Evolutionary conservation across 305 asterid genomes (phyloP), one percentile per base, ranked within the genome.

Genomic region (Fraxinus sp.): DNA sequence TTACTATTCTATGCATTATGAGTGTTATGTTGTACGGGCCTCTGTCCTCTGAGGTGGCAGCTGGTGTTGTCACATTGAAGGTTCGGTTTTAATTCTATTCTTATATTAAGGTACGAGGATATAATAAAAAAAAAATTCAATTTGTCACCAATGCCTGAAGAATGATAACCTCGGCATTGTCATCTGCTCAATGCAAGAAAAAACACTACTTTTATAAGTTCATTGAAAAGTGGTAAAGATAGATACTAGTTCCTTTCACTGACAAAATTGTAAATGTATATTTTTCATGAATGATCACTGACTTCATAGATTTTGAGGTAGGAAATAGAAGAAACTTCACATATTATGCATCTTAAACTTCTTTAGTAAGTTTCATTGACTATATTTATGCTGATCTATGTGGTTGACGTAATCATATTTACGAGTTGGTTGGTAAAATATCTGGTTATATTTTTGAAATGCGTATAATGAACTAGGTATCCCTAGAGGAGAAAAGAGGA

Each of bases 61-160:
- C 26, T 57, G 72, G 74, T 33, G 20, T 36, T 71, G 20, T 66
- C 22, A 22, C 78, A 66, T 35, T 66, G 33, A 57, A 33, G 71
- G 68, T 52, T 52, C 20, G 46, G 79, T 18, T 24, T 76, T 28
- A 9, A 76, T 76, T 46, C 24, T 13, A 13, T 59, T 44, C 41
- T 26, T 76, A 49, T 52, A 52, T 16, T 16, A 52, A 52, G 62
- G 2, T 52, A 52, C 2, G 22, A 52, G 64, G 20, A 64, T 49
- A 52, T 26, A 46, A 49, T 3, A 49, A 16, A 2, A 52, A 52
- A 78, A 78, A 80, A 33, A 24, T 59, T 59, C 59, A 18, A 70
- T 24, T 82, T 93, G 98, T 84, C 98, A 94, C 80, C 98, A 94
- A 81, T 94, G 98, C 89, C 64, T 78, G 83, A 90, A 79, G 80